phyloP scores from a whole-genome alignment of 306 rosid species.

The Glycyrrhiza uralensis region DNA sequence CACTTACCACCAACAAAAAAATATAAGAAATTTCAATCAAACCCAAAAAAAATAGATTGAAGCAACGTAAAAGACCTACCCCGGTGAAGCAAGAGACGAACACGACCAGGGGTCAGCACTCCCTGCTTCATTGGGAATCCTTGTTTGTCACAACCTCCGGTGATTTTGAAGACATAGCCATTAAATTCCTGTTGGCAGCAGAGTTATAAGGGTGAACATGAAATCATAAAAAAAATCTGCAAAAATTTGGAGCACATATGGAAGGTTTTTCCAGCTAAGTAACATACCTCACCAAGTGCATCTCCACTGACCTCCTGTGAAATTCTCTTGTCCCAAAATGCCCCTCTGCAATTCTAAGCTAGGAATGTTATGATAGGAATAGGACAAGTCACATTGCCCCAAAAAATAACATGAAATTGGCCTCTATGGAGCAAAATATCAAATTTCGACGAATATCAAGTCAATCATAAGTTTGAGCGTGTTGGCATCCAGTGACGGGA shows the following conservation, averaged over 20 bases:
- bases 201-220: neutral
- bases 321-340: constrained; percentile 46
- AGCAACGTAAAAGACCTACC: neutral
- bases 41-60: neutral
- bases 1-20: neutral
- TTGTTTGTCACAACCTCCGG: constrained; percentile 50
- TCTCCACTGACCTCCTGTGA: constrained; percentile 46
- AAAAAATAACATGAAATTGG: neutral
- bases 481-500: neutral
- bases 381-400: too few relatives aligned
- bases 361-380: neutral
- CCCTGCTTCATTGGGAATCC: constrained; percentile 54
- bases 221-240: neutral
- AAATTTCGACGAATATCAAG: neutral
- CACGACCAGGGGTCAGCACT: constrained; percentile 50
- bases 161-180: constrained; percentile 43
- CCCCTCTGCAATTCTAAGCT: constrained; percentile 27
- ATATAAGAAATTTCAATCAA: neutral
- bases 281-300: constrained; percentile 40
- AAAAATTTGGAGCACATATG: neutral
- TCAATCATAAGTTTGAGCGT: neutral
- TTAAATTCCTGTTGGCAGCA: constrained; percentile 31
- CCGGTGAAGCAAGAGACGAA: constrained; percentile 40
- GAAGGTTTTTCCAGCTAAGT: neutral
- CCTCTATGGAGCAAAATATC: neutral